Evolutionary conservation across 2,329 filamentous ascomycete genomes (phyloP).

Genomic region (Colletotrichum liriopes): DNA sequence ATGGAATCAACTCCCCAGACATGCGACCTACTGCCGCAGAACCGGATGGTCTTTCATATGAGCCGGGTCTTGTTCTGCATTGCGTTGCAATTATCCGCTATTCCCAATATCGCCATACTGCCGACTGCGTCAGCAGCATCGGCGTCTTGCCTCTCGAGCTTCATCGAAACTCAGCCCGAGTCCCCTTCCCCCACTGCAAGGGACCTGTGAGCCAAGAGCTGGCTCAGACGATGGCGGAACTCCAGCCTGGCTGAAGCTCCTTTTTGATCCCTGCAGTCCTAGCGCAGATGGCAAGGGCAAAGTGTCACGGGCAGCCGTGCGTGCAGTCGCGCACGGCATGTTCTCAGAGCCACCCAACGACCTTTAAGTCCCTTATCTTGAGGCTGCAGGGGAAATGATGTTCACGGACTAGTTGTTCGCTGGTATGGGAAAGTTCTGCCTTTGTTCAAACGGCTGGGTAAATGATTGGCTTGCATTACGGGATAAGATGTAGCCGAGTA

Average conservation of each 20-base stretch:
- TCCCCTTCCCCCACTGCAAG: neutral
- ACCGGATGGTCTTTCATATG: no score
- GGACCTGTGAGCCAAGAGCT: neutral
- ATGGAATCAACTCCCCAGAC: neutral
- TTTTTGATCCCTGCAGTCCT: neutral
- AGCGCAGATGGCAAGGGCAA: neutral
- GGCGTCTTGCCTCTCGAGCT: neutral
- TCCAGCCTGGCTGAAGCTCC: neutral
- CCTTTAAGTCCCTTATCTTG: neutral
- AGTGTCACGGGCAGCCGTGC: neutral
- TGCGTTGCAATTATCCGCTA: neutral
- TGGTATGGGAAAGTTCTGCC: no score
- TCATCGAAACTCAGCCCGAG: slow-evolving; percentile 1
- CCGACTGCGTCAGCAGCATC: neutral
- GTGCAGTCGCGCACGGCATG: slow-evolving; percentile 1
- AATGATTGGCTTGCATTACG: neutral
- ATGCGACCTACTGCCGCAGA: neutral
- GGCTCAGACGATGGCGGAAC: neutral
- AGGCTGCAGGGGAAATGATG: neutral
- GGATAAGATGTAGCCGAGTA: neutral
- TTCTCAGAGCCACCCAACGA: neutral
- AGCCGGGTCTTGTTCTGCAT: neutral
- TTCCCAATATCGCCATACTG: neutral
- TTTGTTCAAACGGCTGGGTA: neutral
- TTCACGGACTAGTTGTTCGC: neutral